A percentile compares a stretch with the other conserved stretches of the same genome.
Conservation (phyloP, 352 stramenopile genomes). For the Phytophthora rubi region DNA sequence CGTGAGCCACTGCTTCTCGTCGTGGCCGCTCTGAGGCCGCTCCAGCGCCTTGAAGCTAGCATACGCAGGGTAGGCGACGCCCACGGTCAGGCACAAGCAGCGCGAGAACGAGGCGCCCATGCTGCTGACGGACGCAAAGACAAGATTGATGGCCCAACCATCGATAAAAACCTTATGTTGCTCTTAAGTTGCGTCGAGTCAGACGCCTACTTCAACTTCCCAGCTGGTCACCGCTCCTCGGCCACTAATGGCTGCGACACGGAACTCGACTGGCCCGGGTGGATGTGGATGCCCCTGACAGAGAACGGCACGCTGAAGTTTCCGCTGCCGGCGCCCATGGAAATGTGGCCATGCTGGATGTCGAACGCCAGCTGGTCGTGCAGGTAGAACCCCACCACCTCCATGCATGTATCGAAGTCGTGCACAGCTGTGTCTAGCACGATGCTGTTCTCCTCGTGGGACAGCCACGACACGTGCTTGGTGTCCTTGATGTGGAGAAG, state of each 20-base stretch:
- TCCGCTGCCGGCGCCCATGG: slow-evolving; percentile 57
- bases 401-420: slow-evolving; percentile 67
- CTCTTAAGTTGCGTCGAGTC: slow-evolving; percentile 31
- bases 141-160: slow-evolving; percentile 10
- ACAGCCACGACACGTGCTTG: slow-evolving; percentile 57
- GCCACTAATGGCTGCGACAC: slow-evolving; percentile 3
- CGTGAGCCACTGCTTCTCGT: slow-evolving; percentile 90
- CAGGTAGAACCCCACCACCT: slow-evolving; percentile 71
- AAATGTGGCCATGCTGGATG: slow-evolving; percentile 65
- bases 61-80: slow-evolving; percentile 72
- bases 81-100: slow-evolving; percentile 55
- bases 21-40: slow-evolving; percentile 44
- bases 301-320: slow-evolving; percentile 83
- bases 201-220: slow-evolving; percentile 21
- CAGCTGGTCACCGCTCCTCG: slow-evolving; percentile 3
- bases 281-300: slow-evolving; percentile 70
- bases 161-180: slow-evolving; percentile 10
- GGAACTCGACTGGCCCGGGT: slow-evolving; percentile 33
- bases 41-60: slow-evolving; percentile 83
- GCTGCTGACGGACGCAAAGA: neutral
- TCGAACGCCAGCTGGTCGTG: slow-evolving; percentile 71
- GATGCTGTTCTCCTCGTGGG: slow-evolving; percentile 75
- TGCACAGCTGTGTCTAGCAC: slow-evolving; percentile 57
- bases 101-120: slow-evolving; percentile 69
- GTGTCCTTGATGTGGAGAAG: slow-evolving; percentile 60